Percentiles rank a stretch among this genome's conserved stretches.
phyloP scores from a whole-genome alignment of 495 filamentous ascomycete species.

The Daldinia caldariorum region DNA sequence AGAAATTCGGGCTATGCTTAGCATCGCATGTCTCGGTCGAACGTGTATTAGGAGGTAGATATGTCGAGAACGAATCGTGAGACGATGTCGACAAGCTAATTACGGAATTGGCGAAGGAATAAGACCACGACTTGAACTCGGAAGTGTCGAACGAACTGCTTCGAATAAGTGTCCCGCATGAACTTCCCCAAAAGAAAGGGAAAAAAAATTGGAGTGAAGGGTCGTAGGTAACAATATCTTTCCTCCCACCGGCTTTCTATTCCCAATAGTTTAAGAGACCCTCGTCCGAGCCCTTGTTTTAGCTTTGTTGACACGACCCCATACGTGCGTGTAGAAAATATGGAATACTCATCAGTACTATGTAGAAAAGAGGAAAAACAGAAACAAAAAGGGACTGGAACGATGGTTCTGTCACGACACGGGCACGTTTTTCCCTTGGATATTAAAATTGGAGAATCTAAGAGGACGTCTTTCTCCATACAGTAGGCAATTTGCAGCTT shows the following conservation, averaged over 20 bases:
- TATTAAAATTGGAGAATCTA: conserved; percentile 46
- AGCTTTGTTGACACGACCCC: conserved; percentile 29
- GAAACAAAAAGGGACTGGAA: conserved; percentile 40
- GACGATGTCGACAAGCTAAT: conserved; percentile 19
- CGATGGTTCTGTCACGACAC: conserved; percentile 41
- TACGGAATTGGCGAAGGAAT: conserved; percentile 11
- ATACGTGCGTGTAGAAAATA: conserved; percentile 24
- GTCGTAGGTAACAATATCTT: conserved; percentile 6
- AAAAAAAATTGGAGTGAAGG: conserved; percentile 8
- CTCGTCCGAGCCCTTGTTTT: conserved; percentile 35
- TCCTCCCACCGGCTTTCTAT: conserved; percentile 21
- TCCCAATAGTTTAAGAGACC: conserved; percentile 29
- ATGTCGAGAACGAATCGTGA: conserved; percentile 11
- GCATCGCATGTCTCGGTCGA: conserved; percentile 18
- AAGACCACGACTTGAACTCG: conserved; percentile 18
- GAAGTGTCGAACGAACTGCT: conserved; percentile 20
- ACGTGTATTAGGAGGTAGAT: conserved; percentile 1
- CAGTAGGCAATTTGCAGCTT: conserved; percentile 36
- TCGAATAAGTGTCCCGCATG: conserved; percentile 18
- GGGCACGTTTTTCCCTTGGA: conserved; percentile 41
- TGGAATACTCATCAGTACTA: conserved; percentile 16
- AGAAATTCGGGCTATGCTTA: conserved; percentile 19
- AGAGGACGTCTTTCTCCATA: conserved; percentile 35
- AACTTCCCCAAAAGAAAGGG: neutral
- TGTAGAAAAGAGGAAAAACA: conserved; percentile 28